Base-by-base conservation (phyloP, 441 rosid species). In the Geranium incanum region DNA sequence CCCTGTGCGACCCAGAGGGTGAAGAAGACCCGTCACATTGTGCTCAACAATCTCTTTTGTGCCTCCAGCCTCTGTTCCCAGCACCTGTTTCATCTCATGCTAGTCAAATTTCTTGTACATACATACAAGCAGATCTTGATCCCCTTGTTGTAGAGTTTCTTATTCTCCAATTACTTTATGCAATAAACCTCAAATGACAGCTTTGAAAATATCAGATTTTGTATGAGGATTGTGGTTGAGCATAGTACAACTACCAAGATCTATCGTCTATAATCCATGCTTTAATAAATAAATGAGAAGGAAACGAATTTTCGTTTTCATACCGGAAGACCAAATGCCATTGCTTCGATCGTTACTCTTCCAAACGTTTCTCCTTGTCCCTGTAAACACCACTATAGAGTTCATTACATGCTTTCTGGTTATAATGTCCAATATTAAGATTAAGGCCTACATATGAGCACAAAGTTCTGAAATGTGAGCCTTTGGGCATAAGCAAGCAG, bases 61-160 rank as follows among this genome's bases (percentile, higher is more conserved):
- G 73, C 99, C 99, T 79, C 99, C 99, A 6, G 92, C 91, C 73
- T 91, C 92, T 39, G 99, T 94, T 74, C 99, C 99, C 8, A 91
- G 84, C 72, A 94, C 94, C 94, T 89, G 87, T 62, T 72, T 55
- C 68, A 74, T 23, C 4, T 48, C 57, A 48, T 3, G 57, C 4
- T 8, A 48, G 43, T 39, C 8, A 7, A 39, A 39, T 39, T 4
- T 39, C 33, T 39, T 0, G 6, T 39, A 39, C 43, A 39, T 7
- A 39, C 33, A 28, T 28, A 28, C 33, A 28, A 28, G 13, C 11
- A 48, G 55, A 48, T 48, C n/a, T 48, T 48, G 2, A 9, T 7
- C 55, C 3, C 57, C 57, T 0, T 48, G 0, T 48, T 48, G n/a
- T 11, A 48, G 9, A 13, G 57, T 11, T 48, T 48, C 57, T 0